Evolutionary conservation across 2,329 filamentous ascomycete genomes (phyloP).

Genomic region (Tothia fuscella): DNA sequence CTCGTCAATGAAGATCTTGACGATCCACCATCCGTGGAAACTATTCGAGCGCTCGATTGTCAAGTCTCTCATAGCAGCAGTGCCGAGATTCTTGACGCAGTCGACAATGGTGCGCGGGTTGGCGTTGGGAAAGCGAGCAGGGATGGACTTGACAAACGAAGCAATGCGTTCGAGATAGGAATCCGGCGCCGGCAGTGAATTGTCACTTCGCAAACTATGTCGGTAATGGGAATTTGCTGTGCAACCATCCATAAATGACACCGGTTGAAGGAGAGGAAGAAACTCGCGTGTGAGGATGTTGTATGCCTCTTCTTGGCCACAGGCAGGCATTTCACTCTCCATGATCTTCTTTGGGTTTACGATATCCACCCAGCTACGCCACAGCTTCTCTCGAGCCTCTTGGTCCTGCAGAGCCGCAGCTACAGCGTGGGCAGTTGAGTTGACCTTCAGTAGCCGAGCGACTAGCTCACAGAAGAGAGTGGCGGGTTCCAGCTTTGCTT

Average conservation of each 20-base stretch:
- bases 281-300: slow-evolving; percentile 48
- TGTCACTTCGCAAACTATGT: not conserved
- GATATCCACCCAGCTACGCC: slow-evolving; percentile 68
- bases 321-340: slow-evolving; percentile 43
- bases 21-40: slow-evolving; percentile 89
- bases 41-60: slow-evolving; percentile 67
- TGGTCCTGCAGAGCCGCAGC: slow-evolving; percentile 85
- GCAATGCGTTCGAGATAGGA: slow-evolving; percentile 73
- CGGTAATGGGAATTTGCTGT: slow-evolving; percentile 14
- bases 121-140: slow-evolving; percentile 61
- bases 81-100: slow-evolving; percentile 64
- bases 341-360: slow-evolving; percentile 46
- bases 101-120: slow-evolving; percentile 61
- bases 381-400: slow-evolving; percentile 90
- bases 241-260: slow-evolving; percentile 30
- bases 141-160: slow-evolving; percentile 56
- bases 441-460: slow-evolving; percentile 79
- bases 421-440: slow-evolving; percentile 84
- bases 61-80: slow-evolving; percentile 67
- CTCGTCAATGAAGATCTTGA: slow-evolving; percentile 91
- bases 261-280: slow-evolving; percentile 56
- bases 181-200: not conserved
- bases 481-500: slow-evolving; percentile 79
- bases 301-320: slow-evolving; percentile 44
- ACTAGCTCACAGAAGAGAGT: slow-evolving; percentile 78